Evolutionary conservation across 805 yeast species (phyloP), one percentile per base, ranked within the genome.

Genomic region (Metahyphopichia silvanorum): DNA sequence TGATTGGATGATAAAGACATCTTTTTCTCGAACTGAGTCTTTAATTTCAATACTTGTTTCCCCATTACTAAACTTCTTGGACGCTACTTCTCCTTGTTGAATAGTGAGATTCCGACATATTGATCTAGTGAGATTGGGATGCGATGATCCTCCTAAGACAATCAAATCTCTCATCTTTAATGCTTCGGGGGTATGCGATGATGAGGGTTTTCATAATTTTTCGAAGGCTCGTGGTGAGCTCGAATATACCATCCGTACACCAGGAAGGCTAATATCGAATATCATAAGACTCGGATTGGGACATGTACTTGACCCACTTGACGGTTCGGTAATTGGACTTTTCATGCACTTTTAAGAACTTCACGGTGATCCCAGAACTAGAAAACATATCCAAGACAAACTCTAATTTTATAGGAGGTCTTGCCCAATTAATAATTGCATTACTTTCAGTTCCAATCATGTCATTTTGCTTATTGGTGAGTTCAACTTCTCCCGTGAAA

Each of bases 11-110:
- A 88, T 88, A 51, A 83, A 93, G 5, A 93, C 98, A 55, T 93
- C 97, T 60, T 93, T 93, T 44, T 89, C 98, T 52, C 99, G 74
- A 16, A 93, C 98, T 9, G 95, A 84, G 49, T 88, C 95, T 34
- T 74, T 72, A 35, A 93, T 77, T 35, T 82, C 83, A 37, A 93
- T 86, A 18, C 91, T 80, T 4, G 96, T 89, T 54, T 93, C 99
- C 33, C 98, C 99, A 54, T 93, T 93, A 39, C 91, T 82, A 38
- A 66, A 66, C 53, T 81, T 81, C 38, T 76, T 76, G 37, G 80
- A 67, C 28, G 68, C 67, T 12, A 83, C 85, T 17, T 71, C 66
- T 5, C 94, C 89, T 37, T 77, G 75, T 16, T 79, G 79, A 11
- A 88, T 66, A n/a, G 87, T 81, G 28, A 93, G 64, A 48, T 81